A percentile compares a stretch with the other conserved stretches of the same genome.
Conservation (phyloP, 2,329 filamentous ascomycete genomes). For the Colletotrichum gloeosporioides region DNA sequence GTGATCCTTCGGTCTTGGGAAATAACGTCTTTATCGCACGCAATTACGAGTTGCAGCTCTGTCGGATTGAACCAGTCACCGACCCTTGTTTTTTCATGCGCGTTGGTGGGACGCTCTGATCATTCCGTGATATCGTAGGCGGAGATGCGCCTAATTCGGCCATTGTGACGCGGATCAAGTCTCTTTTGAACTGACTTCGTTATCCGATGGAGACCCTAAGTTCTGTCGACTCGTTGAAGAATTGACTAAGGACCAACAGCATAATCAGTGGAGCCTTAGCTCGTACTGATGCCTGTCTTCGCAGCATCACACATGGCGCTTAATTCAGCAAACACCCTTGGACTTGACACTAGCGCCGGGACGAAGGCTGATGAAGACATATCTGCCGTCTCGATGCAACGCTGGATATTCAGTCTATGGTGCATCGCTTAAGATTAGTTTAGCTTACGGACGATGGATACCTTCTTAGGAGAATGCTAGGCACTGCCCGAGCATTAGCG, state of each 20-base stretch:
- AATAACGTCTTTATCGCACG: background rate
- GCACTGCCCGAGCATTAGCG: background rate
- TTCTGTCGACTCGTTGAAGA: background rate
- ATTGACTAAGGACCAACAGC: background rate
- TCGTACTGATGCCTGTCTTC: background rate
- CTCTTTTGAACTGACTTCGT: background rate
- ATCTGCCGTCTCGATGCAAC: background rate
- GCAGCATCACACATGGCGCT: background rate
- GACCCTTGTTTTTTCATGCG: background rate
- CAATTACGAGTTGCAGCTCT: background rate
- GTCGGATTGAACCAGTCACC: background rate
- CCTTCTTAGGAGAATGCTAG: background rate
- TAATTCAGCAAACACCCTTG: background rate
- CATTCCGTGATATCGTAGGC: background rate
- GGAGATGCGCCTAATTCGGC: background rate
- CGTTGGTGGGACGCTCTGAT: background rate
- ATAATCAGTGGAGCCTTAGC: background rate
- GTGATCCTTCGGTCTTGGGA: background rate
- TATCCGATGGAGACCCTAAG: background rate
- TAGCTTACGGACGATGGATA: too few species aligned
- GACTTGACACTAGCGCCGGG: background rate
- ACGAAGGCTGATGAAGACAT: background rate
- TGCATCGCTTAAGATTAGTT: background rate
- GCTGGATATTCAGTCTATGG: rapidly evolving
- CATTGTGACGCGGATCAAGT: background rate